Evolutionary conservation across 2,329 filamentous ascomycete species (phyloP), one percentile per base, ranked within the genome.

Genomic region (Alternaria infectoria): DNA sequence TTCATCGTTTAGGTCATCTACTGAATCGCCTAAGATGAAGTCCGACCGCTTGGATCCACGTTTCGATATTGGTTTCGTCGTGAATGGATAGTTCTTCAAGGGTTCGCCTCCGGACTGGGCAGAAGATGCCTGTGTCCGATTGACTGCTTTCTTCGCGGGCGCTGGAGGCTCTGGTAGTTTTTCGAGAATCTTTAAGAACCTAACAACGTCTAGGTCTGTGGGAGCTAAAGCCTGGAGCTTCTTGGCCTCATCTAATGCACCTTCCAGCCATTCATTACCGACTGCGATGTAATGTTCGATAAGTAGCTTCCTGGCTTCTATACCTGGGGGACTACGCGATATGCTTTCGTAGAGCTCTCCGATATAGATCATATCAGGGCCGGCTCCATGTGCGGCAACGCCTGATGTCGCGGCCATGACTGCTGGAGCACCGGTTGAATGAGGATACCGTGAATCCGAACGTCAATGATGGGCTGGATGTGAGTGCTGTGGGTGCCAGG

Each of bases 331-430:
- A 50, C 69, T 62, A 47, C 75, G 69, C 9, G 72, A 71, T 21
- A 78, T 75, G 19, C 76, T 68, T 52, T 79, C 77, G 17, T 75
- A 64, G 0, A 79, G 65, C 36, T 79, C 77, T 12, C 69, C 71
- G 5, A 79, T 69, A 0, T 79, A 69, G 15, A 63, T 66, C 71
- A 77, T 77, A 57, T 79, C 77, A 11, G 77, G 73, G 26, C 76
- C 69, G 23, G 62, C 69, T 36, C 70, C 36, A 40, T 40, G 70
- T 45, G 67, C 73, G 15, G 64, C 11, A n/a, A 23, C 44, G 4
- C 67, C 64, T 15, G 66, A 64, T 8, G 50, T 55, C 9, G 65
- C 28, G 19, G 61, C 54, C 61, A 65, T 68, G 26, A n/a, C 23
- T 25, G 44, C 36, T 47, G 32, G 13, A 43, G 30, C 21, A 10